Evolutionary conservation across 2,329 filamentous ascomycete genomes (phyloP).

Genomic region (Colletotrichum destructivum): DNA sequence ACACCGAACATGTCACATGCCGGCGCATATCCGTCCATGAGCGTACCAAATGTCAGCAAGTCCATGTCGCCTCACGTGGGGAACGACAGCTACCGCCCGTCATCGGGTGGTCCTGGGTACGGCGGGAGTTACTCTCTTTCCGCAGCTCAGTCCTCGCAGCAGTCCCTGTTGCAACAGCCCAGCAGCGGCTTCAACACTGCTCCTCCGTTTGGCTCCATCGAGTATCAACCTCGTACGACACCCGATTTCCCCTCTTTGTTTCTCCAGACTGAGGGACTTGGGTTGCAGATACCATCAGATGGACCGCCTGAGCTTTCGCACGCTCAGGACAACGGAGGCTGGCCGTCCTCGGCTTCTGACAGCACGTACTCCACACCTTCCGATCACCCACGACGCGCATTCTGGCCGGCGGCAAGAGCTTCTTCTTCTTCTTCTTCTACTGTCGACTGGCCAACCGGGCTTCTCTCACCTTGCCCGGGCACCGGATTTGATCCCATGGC

Average conservation of each 20-base stretch:
- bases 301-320: constrained; percentile 41
- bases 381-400: constrained; percentile 50
- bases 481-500: constrained; percentile 48
- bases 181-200: constrained; percentile 27
- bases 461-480: constrained; percentile 49
- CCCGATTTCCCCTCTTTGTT: constrained; percentile 35
- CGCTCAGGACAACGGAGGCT: constrained; percentile 56
- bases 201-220: constrained; percentile 29
- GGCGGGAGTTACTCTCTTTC: constrained; percentile 38
- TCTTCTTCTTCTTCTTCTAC: constrained; percentile 22
- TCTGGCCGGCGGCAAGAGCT: constrained; percentile 46
- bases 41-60: constrained; percentile 29
- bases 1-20: constrained; percentile 38
- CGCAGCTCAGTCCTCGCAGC: constrained; percentile 26
- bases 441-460: constrained; percentile 51
- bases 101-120: constrained; percentile 37
- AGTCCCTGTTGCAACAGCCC: constrained; percentile 32
- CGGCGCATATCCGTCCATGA: constrained; percentile 32
- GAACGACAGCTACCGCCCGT: constrained; percentile 36
- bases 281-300: constrained; percentile 34
- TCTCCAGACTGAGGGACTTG: constrained; percentile 38
- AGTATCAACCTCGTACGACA: constrained; percentile 43
- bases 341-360: constrained; percentile 62
- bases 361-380: constrained; percentile 65
- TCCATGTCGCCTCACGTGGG: constrained; percentile 41